A percentile compares a stretch with the other conserved stretches of the same genome.
These are phyloP conservation scores for Ceratobasidium sp. DNA, from an alignment of 1,284 basidiomycete genomes.

Conservation along the genomic window DNA sequence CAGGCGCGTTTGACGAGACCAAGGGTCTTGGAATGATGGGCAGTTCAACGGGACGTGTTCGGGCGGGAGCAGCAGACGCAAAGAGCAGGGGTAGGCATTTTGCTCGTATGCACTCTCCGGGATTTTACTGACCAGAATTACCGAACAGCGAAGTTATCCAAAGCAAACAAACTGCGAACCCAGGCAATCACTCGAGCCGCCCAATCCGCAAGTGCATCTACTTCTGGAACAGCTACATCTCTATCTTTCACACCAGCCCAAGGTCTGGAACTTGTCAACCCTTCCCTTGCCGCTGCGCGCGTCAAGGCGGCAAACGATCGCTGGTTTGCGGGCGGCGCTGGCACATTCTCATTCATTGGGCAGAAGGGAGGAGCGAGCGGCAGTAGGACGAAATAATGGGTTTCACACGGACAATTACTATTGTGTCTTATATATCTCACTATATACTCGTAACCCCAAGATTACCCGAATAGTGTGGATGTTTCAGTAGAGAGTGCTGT, in stretches of 20 bases:
- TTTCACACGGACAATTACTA: conserved; percentile 27
- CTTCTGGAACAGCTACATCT: conserved; percentile 89
- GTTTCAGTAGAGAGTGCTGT: conserved; percentile 29
- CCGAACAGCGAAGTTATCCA: conserved; percentile 89
- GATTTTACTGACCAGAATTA: conserved; percentile 4
- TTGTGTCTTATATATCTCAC: conserved; percentile 16
- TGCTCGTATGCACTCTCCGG: neutral
- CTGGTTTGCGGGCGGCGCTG: conserved; percentile 89
- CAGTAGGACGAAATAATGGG: conserved; percentile 22
- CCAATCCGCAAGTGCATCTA: conserved; percentile 59
- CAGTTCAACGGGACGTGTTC: conserved; percentile 80
- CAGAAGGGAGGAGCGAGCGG: conserved; percentile 42
- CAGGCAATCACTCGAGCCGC: conserved; percentile 81
- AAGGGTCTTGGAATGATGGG: conserved; percentile 98
- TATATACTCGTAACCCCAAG: conserved; percentile 35
- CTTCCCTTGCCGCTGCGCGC: conserved; percentile 70
- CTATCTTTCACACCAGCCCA: conserved; percentile 96
- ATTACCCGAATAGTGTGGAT: neutral
- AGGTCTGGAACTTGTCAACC: conserved; percentile 92
- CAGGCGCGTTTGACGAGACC: conserved; percentile 95
- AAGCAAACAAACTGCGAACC: conserved; percentile 91
- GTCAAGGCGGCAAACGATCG: conserved; percentile 93
- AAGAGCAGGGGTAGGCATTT: conserved; percentile 80
- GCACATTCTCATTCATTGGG: conserved; percentile 70
- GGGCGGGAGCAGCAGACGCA: conserved; percentile 85